Conservation (phyloP, 2,329 filamentous ascomycete species). For the Trichoderma semiorbis region DNA sequence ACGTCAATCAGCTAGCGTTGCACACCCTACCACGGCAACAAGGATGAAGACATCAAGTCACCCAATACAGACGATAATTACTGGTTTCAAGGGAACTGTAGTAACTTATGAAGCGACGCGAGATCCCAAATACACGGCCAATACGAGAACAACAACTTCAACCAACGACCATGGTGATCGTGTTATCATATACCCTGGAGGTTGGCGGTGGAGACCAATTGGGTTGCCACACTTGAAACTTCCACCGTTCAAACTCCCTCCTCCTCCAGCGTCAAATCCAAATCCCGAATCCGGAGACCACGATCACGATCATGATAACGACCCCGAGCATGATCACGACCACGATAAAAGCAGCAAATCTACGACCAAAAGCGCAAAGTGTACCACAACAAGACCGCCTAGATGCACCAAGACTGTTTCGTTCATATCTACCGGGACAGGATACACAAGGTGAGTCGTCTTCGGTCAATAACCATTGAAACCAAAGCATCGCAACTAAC, state of each 20-base stretch:
- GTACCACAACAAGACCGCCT: neutral
- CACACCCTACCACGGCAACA: neutral
- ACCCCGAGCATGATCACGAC: neutral
- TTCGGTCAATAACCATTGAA: neutral
- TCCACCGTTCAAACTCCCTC: neutral
- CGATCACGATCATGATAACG: neutral
- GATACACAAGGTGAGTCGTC: neutral
- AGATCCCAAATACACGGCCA: neutral
- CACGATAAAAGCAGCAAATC: neutral
- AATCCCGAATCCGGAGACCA: neutral
- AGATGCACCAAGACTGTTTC: neutral
- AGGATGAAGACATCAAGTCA: neutral
- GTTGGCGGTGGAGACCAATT: neutral
- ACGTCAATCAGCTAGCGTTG: neutral
- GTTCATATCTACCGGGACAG: neutral
- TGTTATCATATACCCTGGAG: neutral
- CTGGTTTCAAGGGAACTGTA: neutral
- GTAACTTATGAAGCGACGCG: neutral
- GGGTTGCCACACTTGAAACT: neutral
- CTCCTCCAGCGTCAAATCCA: neutral
- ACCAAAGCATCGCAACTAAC: neutral
- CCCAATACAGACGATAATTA: neutral
- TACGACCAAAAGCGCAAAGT: neutral
- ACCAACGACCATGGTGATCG: neutral
- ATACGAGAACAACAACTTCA: neutral